phyloP scores from a whole-genome alignment of 352 stramenopile species.

The Globisporangium iwayamae region DNA sequence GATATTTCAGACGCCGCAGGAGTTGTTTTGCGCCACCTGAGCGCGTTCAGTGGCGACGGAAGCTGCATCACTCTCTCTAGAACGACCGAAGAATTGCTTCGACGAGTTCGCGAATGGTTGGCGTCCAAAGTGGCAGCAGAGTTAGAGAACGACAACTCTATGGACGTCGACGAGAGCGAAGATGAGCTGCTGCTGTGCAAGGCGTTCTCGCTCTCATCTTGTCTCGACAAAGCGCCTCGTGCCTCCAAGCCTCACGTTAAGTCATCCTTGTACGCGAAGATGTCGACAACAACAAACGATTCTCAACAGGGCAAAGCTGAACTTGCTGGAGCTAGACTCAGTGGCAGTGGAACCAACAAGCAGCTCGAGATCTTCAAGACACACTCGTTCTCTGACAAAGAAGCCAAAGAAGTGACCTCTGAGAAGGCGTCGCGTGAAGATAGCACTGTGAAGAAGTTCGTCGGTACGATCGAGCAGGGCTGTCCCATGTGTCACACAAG shows the following conservation, averaged over 20 bases:
- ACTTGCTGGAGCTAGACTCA: background rate
- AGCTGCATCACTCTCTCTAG: constrained; percentile 12
- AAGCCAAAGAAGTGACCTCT: background rate
- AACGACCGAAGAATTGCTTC: constrained; percentile 20
- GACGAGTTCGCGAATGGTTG: constrained; percentile 30
- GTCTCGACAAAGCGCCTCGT: constrained; percentile 2
- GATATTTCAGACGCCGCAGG: background rate
- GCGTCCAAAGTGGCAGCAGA: constrained; percentile 12
- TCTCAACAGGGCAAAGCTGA: background rate
- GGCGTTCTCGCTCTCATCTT: constrained; percentile 29
- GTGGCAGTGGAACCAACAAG: background rate
- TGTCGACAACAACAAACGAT: background rate
- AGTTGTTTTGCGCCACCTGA: constrained; percentile 5
- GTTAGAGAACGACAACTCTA: constrained; percentile 6
- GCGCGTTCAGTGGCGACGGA: constrained; percentile 7
- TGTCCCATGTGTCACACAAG: background rate
- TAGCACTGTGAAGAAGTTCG: background rate
- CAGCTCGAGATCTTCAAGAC: constrained; percentile 13
- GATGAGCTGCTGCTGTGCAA: constrained; percentile 38
- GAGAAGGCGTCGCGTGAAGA: background rate
- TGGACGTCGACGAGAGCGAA: constrained; percentile 22
- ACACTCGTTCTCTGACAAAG: constrained; percentile 5
- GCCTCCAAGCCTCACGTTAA: constrained; percentile 10
- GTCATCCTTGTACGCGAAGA: constrained; percentile 5
- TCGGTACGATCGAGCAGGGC: background rate